Evolutionary conservation across 306 rosid genomes (phyloP).

Genomic region (Vigna hirtella): DNA sequence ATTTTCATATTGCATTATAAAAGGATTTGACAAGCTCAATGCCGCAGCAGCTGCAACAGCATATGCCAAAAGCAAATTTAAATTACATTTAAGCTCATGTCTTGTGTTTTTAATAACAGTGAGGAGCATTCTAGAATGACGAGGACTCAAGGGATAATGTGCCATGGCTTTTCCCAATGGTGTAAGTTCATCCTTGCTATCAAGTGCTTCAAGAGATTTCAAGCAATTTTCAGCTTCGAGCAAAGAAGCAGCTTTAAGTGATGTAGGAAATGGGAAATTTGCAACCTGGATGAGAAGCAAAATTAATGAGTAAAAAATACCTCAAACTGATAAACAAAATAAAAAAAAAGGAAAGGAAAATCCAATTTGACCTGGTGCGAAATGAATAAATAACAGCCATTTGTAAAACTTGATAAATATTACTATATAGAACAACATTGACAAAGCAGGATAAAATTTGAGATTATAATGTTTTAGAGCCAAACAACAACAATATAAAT

Average conservation of each 20-base stretch:
- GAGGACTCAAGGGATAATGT: conserved; percentile 89
- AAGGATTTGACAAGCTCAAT: conserved; percentile 87
- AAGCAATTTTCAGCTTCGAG: conserved; percentile 86
- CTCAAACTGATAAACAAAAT: not conserved
- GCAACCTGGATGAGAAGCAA: conserved; percentile 59
- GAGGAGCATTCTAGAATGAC: conserved; percentile 94
- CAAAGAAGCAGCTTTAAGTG: conserved; percentile 66
- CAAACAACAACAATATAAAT: conserved; percentile 27
- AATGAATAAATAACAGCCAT: conserved; percentile 22
- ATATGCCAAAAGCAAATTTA: conserved; percentile 73
- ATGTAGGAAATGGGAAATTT: conserved; percentile 93
- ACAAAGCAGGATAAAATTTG: not conserved
- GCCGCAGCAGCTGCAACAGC: conserved; percentile 89
- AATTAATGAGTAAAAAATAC: conserved; percentile 15
- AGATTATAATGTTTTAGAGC: conserved; percentile 26
- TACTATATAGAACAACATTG: not conserved
- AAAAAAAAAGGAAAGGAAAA: not conserved
- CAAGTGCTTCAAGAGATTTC: conserved; percentile 90
- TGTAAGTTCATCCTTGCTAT: conserved; percentile 67
- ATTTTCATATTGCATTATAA: conserved; percentile 69
- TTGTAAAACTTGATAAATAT: conserved; percentile 13
- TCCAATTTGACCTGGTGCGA: conserved; percentile 2
- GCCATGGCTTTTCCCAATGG: conserved; percentile 88
- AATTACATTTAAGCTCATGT: conserved; percentile 53
- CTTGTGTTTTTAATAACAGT: conserved; percentile 69